Evolutionary conservation across 352 stramenopile species (phyloP).

Genomic region (Hyaloperonospora arabidopsidis): DNA sequence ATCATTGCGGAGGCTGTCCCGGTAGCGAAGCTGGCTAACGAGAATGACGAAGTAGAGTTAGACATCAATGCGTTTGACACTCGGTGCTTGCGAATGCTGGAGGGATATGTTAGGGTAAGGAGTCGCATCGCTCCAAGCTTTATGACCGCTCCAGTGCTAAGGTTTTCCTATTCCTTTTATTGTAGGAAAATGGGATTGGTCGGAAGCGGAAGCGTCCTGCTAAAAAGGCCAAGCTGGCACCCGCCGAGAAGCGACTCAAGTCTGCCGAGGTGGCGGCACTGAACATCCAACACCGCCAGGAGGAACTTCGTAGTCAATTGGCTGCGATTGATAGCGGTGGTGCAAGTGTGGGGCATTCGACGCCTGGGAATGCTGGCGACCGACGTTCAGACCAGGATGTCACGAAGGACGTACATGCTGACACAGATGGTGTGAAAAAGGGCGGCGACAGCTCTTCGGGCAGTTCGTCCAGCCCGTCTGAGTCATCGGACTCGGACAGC

Average conservation of each 20-base stretch:
- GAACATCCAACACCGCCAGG: slow-evolving; percentile 63
- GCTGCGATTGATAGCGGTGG: slow-evolving; percentile 60
- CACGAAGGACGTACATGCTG: slow-evolving; percentile 39
- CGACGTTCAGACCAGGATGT: slow-evolving; percentile 39
- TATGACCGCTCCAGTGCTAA: slow-evolving; percentile 11
- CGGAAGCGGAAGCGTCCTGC: slow-evolving; percentile 74
- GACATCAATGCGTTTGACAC: slow-evolving; percentile 87
- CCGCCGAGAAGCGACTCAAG: slow-evolving; percentile 66
- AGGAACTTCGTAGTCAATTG: slow-evolving; percentile 73
- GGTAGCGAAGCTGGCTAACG: slow-evolving; percentile 75
- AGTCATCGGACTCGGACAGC: slow-evolving; percentile 78
- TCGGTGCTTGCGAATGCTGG: slow-evolving; percentile 78
- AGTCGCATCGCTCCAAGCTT: slow-evolving; percentile 22
- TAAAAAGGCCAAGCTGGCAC: slow-evolving; percentile 41
- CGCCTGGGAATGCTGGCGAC: slow-evolving; percentile 12
- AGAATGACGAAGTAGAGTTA: slow-evolving; percentile 84
- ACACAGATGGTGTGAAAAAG: slow-evolving; percentile 32
- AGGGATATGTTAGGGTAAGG: slow-evolving; percentile 85
- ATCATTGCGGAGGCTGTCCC: slow-evolving; percentile 84
- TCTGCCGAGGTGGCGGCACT: slow-evolving; percentile 75
- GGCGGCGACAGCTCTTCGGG: slow-evolving; percentile 38
- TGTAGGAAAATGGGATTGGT: slow-evolving; percentile 82
- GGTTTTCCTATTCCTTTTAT: slow-evolving; percentile 11
- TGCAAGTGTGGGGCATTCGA: slow-evolving; percentile 6
- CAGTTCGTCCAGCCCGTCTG: slow-evolving; percentile 73